Conservation (phyloP, 1,284 basidiomycete genomes). For the Tetrapyrgos nigripes region DNA sequence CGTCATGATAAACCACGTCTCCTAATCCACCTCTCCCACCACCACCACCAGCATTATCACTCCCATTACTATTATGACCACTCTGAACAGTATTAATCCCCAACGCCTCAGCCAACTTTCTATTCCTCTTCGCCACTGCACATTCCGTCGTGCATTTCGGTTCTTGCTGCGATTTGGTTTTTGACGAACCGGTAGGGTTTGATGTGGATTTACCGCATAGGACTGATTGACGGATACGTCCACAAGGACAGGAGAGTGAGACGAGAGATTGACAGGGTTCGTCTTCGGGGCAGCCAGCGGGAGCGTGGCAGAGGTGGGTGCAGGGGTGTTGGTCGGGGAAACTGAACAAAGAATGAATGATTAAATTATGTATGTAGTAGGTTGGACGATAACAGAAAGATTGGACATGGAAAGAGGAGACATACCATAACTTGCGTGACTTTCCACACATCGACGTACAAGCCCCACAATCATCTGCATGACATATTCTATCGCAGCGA, state of each 20-base stretch:
- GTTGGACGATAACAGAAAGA: not conserved
- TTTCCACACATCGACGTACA: constrained; percentile 86
- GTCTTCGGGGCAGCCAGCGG: constrained; percentile 80
- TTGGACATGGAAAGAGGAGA: constrained; percentile 17
- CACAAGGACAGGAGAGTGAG: constrained; percentile 80
- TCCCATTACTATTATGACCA: not conserved
- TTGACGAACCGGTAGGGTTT: constrained; percentile 47
- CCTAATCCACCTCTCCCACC: constrained; percentile 26
- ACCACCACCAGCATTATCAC: not conserved
- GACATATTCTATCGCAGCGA: constrained; percentile 81
- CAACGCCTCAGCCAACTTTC: constrained; percentile 84
- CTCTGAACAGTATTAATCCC: constrained; percentile 70
- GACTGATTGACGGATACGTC: constrained; percentile 74
- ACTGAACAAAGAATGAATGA: constrained; percentile 34
- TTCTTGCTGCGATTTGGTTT: constrained; percentile 41
- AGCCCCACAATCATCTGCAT: constrained; percentile 77
- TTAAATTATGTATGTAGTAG: not conserved
- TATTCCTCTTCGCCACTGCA: constrained; percentile 83
- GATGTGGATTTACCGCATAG: constrained; percentile 68
- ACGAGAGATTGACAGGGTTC: constrained; percentile 75
- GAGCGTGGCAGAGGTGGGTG: constrained; percentile 82
- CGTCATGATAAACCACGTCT: constrained; percentile 63
- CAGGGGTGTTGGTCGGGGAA: constrained; percentile 74
- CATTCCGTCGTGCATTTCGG: constrained; percentile 86
- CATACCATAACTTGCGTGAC: constrained; percentile 79